A percentile compares a stretch with the other conserved stretches of the same genome.
phyloP scores from a whole-genome alignment of 345 rosid species.

The Firmiana major region DNA sequence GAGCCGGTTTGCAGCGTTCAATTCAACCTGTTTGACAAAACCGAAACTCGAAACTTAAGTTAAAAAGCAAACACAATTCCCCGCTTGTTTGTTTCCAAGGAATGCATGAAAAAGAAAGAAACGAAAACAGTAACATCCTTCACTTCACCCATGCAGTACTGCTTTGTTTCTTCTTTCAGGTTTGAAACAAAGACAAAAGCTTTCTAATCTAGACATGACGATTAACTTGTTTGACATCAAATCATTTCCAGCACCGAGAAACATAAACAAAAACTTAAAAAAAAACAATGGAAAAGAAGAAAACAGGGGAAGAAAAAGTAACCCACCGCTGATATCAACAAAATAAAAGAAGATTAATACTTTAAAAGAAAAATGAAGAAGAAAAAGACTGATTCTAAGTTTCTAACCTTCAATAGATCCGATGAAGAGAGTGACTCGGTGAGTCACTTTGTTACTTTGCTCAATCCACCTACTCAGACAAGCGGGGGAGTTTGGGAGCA shows the following conservation, averaged over 20 bases:
- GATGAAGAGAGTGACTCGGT: background rate
- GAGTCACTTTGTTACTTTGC: background rate
- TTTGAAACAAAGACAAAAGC: too few relatives aligned
- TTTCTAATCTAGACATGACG: background rate
- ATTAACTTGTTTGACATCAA: background rate
- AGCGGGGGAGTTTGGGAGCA: background rate
- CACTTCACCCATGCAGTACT: too few relatives aligned
- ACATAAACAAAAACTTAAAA: background rate
- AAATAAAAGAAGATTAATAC: background rate
- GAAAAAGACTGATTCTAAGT: background rate
- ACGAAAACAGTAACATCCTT: too few relatives aligned
- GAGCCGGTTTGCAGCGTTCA: background rate
- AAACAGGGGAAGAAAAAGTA: background rate
- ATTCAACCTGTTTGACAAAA: background rate
- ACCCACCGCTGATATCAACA: background rate
- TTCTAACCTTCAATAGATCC: background rate
- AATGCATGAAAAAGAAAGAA: background rate
- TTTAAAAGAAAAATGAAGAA: background rate
- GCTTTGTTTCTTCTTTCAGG: background rate
- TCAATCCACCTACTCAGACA: background rate
- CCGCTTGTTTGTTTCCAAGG: background rate
- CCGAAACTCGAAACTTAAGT: background rate
- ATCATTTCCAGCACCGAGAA: background rate
- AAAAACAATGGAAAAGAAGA: background rate
- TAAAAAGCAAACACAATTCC: background rate